Percentiles rank a stretch among this genome's conserved stretches.
phyloP scores from a whole-genome alignment of 192 early-diverging fungal genomes.

The Chytriomyces hyalinus region DNA sequence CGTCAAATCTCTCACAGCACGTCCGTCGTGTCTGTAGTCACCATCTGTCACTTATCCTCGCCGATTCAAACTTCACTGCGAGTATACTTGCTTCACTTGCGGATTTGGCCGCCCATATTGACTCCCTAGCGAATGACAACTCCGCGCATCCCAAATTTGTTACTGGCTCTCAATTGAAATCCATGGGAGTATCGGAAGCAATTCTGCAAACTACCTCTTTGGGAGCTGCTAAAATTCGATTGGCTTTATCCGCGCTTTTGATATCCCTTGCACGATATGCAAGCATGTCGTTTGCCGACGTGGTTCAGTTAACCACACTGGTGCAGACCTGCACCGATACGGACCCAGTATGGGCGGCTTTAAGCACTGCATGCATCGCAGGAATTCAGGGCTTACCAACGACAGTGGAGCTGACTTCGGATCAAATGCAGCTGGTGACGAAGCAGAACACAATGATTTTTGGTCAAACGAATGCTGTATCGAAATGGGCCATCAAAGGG shows the following conservation, averaged over 20 bases:
- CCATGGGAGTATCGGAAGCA: conserved; percentile 1
- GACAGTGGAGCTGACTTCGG: conserved; percentile 2
- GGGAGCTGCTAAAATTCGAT: background rate
- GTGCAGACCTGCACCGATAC: background rate
- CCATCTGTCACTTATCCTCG: background rate
- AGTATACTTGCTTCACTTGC: background rate
- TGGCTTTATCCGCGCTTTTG: conserved; percentile 1
- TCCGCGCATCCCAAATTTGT: background rate
- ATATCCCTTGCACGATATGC: conserved; percentile 1
- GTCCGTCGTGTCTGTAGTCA: conserved; percentile 12
- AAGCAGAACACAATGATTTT: conserved; percentile 1
- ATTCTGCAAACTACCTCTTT: background rate
- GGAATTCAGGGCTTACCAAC: conserved; percentile 5
- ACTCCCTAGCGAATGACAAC: conserved; percentile 17
- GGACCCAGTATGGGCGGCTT: conserved; percentile 22
- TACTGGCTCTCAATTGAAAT: conserved; percentile 31
- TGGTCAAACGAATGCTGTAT: background rate
- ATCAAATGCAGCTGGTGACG: conserved; percentile 5
- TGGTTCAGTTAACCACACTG: conserved; percentile 6
- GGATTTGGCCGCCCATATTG: conserved; percentile 1
- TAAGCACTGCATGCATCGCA: background rate
- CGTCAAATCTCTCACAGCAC: background rate
- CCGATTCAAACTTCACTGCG: background rate
- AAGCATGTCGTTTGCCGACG: background rate
- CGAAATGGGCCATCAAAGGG: conserved; percentile 15